phyloP scores from a whole-genome alignment of 106 monocot genomes.

The Dendrobium nobile region DNA sequence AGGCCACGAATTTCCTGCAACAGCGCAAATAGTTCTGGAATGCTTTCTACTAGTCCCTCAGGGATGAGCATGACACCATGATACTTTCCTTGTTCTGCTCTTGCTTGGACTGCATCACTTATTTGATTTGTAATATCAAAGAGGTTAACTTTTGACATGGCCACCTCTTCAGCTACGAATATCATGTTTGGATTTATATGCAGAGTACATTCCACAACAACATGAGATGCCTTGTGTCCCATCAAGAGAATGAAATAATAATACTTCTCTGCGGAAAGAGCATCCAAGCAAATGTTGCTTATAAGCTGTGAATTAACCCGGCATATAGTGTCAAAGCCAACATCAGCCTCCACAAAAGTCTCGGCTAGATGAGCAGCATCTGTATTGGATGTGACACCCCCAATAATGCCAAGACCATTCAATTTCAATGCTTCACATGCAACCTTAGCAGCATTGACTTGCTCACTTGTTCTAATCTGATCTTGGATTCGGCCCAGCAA shows the following conservation, averaged over 20 bases:
- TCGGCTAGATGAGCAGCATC: conserved; percentile 96
- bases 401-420: conserved; percentile 88
- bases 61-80: conserved; percentile 89
- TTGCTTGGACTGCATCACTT: conserved; percentile 47
- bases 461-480: conserved; percentile 79
- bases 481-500: conserved; percentile 81
- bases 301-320: conserved; percentile 43
- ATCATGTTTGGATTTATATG: conserved; percentile 79
- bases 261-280: conserved; percentile 57
- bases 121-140: conserved; percentile 49
- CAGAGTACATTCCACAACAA: conserved; percentile 76
- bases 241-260: conserved; percentile 83
- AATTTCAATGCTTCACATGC: conserved; percentile 66
- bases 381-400: conserved; percentile 83
- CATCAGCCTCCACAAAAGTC: conserved; percentile 69
- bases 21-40: conserved; percentile 89
- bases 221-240: conserved; percentile 75
- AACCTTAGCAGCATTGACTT: conserved; percentile 67
- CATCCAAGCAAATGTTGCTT: conserved; percentile 39
- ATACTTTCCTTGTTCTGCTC: conserved; percentile 59
- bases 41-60: conserved; percentile 82
- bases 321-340: conserved; percentile 77
- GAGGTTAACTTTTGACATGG: conserved; percentile 34
- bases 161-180: conserved; percentile 68
- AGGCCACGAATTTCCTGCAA: conserved; percentile 83